Conservation (phyloP, 495 filamentous ascomycete species). For the Aspergillus affinis region DNA sequence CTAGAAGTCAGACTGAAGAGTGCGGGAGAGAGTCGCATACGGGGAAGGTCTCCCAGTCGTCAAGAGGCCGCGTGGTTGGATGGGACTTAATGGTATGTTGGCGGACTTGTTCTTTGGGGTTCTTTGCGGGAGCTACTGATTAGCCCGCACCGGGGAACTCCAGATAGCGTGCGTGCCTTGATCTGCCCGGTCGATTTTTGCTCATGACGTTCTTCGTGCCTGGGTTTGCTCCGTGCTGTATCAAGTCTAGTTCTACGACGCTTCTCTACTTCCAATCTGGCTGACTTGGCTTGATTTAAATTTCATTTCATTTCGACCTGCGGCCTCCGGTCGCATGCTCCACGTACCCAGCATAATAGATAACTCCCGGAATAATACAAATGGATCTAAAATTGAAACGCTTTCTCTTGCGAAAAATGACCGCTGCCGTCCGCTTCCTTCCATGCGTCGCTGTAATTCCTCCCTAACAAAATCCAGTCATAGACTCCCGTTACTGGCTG, state of each 20-base stretch:
- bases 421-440: background rate
- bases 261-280: background rate
- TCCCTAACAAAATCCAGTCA: constrained; percentile 23
- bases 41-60: background rate
- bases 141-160: constrained; percentile 14
- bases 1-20: constrained; percentile 1
- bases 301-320: background rate
- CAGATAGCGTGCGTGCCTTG: background rate
- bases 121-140: constrained; percentile 6
- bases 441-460: constrained; percentile 13
- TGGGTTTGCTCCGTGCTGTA: background rate
- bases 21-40: background rate
- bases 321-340: background rate
- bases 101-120: constrained; percentile 14
- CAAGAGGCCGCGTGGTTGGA: constrained; percentile 10
- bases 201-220: background rate
- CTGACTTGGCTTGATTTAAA: background rate
- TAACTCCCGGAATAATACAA: background rate
- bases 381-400: background rate
- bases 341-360: background rate
- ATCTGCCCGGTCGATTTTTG: background rate
- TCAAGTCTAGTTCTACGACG: no score
- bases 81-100: constrained; percentile 20
- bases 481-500: constrained; percentile 41
- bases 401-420: background rate